Base-by-base conservation (phyloP, 805 yeast genomes). In the Sugiyamaella floridensis region DNA sequence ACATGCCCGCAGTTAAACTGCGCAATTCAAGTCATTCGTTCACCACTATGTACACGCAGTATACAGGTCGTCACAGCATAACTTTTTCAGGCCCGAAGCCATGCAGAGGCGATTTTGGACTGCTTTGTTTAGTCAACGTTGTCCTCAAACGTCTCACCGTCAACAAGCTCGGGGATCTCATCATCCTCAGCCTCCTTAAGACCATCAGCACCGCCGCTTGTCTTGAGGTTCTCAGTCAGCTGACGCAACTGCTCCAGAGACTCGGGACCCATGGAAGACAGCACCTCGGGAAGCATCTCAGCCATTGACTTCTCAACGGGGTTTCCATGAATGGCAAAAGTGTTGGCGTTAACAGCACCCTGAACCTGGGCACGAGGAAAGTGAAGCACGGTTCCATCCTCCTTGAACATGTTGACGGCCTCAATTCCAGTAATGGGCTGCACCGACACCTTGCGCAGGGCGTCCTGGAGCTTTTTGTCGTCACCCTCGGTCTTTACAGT, bases 321-420 rank as follows among this genome's bases (percentile, higher is more conserved):
- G 74, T 84, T 82, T 73, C 99, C 99, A 73, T 89, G 86, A 80
- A 93, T 85, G 64, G 95, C 95, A 72, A 85, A 87, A 60, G 96
- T 86, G 83, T 92, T 90, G 79, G 85, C 78, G 67, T 83, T 85
- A 65, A 87, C 83, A 65, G 97, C 89, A 63, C 87, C 87, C 78
- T 92, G 97, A 60, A 90, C 93, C 76, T 93, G 95, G 62, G 93
- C 97, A 74, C 93, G 85, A 80, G 86, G 83, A 81, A 93, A 89
- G 78, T 92, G 97, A 74, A 92, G 77, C 60, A 93, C 97, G 70
- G 84, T 85, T 70, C 97, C 97, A 73, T 92, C 97, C 60, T 89
- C 96, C 74, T 80, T 86, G 86, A 93, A 90, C 80, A 92, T 87
- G 82, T 90, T 92, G 68, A 96, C 98, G 79, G 92, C 97, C 72